These are phyloP conservation scores for Ustilago esculenta DNA, from an alignment of 1,284 basidiomycete genomes.

Conservation along the genomic window DNA sequence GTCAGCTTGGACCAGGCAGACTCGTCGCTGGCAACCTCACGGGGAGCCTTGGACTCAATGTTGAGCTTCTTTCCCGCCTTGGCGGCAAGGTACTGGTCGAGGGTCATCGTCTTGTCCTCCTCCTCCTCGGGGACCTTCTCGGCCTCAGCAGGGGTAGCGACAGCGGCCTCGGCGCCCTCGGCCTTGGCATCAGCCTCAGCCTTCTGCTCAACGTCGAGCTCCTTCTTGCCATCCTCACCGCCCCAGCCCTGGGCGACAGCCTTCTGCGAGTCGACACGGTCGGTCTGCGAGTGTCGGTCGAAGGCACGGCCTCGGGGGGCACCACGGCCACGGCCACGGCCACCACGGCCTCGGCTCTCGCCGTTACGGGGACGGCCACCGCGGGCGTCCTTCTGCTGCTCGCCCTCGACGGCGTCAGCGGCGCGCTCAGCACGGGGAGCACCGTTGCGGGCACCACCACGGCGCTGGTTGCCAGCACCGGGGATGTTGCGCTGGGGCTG, in stretches of 20 bases:
- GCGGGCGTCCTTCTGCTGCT: slow-evolving; percentile 45
- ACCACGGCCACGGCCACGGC: slow-evolving; percentile 70
- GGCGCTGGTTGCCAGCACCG: slow-evolving; percentile 55
- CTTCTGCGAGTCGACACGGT: slow-evolving; percentile 84
- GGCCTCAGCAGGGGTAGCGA: slow-evolving; percentile 48
- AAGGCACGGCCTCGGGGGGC: slow-evolving; percentile 76
- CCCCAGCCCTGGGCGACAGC: slow-evolving; percentile 91
- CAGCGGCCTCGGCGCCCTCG: slow-evolving; percentile 57
- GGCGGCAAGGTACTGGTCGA: slow-evolving; percentile 81
- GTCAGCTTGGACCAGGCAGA: slow-evolving; percentile 56
- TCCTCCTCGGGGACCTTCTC: slow-evolving; percentile 75
- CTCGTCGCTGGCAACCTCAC: slow-evolving; percentile 50
- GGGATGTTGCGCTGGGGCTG: slow-evolving; percentile 56
- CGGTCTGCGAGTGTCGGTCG: slow-evolving; percentile 84
- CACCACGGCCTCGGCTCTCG: slow-evolving; percentile 68
- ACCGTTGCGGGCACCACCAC: slow-evolving; percentile 48
- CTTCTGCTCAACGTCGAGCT: slow-evolving; percentile 79
- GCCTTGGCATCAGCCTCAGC: slow-evolving; percentile 69
- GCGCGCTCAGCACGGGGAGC: slow-evolving; percentile 42
- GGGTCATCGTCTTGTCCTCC: slow-evolving; percentile 88
- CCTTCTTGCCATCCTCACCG: slow-evolving; percentile 81
- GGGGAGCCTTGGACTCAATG: slow-evolving; percentile 53
- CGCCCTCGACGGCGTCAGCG: slow-evolving; percentile 45
- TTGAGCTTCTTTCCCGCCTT: slow-evolving; percentile 70
- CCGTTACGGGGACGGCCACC: slow-evolving; percentile 37